A percentile compares a stretch with the other conserved stretches of the same genome.
Conservation (phyloP, 2,329 filamentous ascomycete species). For the Graphiopsis chlorocephala region DNA sequence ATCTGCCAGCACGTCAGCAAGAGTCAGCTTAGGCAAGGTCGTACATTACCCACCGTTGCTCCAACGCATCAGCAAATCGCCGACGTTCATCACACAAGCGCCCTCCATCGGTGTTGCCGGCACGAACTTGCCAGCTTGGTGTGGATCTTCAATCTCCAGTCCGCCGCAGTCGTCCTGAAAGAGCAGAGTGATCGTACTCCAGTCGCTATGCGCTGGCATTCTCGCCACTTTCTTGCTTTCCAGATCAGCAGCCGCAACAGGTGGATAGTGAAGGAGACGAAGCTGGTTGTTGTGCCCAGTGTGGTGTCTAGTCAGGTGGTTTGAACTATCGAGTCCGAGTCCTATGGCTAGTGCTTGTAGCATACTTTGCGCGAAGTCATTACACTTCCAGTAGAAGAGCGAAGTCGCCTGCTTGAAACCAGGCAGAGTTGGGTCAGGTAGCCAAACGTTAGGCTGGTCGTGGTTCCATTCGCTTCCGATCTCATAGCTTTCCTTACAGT, state of each 20-base stretch:
- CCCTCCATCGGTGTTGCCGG: constrained; percentile 32
- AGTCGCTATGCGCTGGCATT: constrained; percentile 42
- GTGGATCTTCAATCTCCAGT: constrained; percentile 38
- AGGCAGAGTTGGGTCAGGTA: constrained; percentile 45
- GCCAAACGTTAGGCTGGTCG: constrained; percentile 48
- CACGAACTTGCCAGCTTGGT: constrained; percentile 29
- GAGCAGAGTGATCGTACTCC: constrained; percentile 42
- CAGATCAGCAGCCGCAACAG: constrained; percentile 32
- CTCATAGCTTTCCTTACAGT: constrained; percentile 43
- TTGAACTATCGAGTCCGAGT: constrained; percentile 30
- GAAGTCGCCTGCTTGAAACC: constrained; percentile 39
- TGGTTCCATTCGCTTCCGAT: constrained; percentile 45
- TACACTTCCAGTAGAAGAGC: constrained; percentile 35
- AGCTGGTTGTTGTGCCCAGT: constrained; percentile 26
- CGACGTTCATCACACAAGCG: constrained; percentile 40
- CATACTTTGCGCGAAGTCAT: constrained; percentile 29
- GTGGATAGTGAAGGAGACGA: constrained; percentile 40
- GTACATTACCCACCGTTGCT: constrained; percentile 27
- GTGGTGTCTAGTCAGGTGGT: constrained; percentile 22
- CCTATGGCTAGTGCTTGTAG: constrained; percentile 36
- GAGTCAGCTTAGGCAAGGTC: neutral
- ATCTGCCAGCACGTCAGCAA: constrained; percentile 20
- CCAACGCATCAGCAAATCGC: constrained; percentile 42
- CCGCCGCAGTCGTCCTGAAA: constrained; percentile 44
- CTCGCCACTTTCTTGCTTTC: constrained; percentile 33